Evolutionary conservation across 2,329 filamentous ascomycete species (phyloP).

Genomic region (Colletotrichum phormii): DNA sequence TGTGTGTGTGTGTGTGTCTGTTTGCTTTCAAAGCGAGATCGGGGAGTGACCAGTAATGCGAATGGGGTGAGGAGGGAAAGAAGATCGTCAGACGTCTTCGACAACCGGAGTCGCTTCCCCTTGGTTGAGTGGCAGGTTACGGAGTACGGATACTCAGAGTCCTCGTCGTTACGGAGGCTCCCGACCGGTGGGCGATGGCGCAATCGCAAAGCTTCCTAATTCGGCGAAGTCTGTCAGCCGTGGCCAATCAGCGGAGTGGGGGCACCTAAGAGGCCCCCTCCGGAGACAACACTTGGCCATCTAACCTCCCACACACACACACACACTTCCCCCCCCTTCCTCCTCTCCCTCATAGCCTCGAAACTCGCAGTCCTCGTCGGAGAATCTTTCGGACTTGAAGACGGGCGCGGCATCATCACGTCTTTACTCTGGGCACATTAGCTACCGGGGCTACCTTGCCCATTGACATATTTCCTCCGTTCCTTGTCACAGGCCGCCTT

Average conservation of each 20-base stretch:
- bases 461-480: neutral
- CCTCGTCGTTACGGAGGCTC: constrained; percentile 24
- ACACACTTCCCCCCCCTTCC: no score
- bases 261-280: neutral
- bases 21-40: constrained; percentile 20
- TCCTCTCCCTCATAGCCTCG: no score
- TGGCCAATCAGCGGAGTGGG: constrained; percentile 30
- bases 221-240: constrained; percentile 28
- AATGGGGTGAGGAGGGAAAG: constrained; percentile 21
- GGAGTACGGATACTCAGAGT: neutral
- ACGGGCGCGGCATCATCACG: constrained; percentile 3
- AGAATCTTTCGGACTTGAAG: constrained; percentile 29
- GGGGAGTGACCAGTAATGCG: constrained; percentile 1
- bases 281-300: constrained; percentile 2
- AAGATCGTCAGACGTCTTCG: constrained; percentile 32
- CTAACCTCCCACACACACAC: neutral
- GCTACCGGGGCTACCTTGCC: constrained; percentile 28
- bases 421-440: neutral
- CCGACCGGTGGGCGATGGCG: constrained; percentile 34
- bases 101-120: neutral
- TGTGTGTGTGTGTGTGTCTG: no score
- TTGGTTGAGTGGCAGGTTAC: neutral
- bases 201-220: constrained; percentile 38
- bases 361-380: constrained; percentile 4
- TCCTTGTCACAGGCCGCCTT: constrained; percentile 8